A percentile compares a stretch with the other conserved stretches of the same genome.
Evolutionary conservation across 495 filamentous ascomycete species (phyloP).

Genomic region (Durotheca rogersii): DNA sequence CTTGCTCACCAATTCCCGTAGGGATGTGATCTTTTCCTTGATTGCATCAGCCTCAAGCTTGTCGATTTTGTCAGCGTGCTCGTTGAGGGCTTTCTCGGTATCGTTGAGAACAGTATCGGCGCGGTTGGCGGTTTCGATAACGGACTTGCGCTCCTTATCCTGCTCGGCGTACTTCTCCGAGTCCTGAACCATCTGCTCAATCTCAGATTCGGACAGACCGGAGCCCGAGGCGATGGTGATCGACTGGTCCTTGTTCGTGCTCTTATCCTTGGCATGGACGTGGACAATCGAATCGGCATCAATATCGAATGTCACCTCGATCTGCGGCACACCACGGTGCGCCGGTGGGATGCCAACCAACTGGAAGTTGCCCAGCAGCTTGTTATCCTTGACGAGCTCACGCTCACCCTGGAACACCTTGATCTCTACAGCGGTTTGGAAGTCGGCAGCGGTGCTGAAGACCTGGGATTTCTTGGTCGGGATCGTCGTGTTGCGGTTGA

Average conservation of each 20-base stretch:
- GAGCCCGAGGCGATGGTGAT: slow-evolving; percentile 99
- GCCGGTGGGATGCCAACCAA: slow-evolving; percentile 96
- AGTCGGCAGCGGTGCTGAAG: slow-evolving; percentile 98
- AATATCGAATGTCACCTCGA: slow-evolving; percentile 99
- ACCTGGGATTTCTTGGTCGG: slow-evolving; percentile 99
- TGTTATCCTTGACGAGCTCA: slow-evolving; percentile 99
- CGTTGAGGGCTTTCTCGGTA: slow-evolving; percentile 97
- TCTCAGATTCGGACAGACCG: slow-evolving; percentile 92
- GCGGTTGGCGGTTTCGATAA: slow-evolving; percentile 94
- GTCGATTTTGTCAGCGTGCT: slow-evolving; percentile 92
- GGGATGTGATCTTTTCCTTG: slow-evolving; percentile 85
- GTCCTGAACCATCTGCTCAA: slow-evolving; percentile 94
- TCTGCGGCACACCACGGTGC: slow-evolving; percentile 94
- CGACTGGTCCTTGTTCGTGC: slow-evolving; percentile 98
- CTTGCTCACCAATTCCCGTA: slow-evolving; percentile 91
- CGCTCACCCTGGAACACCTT: slow-evolving; percentile 99
- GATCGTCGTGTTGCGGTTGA: slow-evolving; percentile 99
- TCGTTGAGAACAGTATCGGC: slow-evolving; percentile 96
- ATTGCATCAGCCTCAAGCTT: slow-evolving; percentile 92
- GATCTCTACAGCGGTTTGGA: slow-evolving; percentile 99
- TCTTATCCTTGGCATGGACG: slow-evolving; percentile 98
- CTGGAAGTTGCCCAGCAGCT: slow-evolving; percentile 99
- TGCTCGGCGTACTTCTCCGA: slow-evolving; percentile 93
- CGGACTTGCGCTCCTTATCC: slow-evolving; percentile 95
- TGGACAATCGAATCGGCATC: slow-evolving; percentile 99